Evolutionary conservation across 2,329 filamentous ascomycete genomes (phyloP).

Genomic region (Claviceps pazoutovae): DNA sequence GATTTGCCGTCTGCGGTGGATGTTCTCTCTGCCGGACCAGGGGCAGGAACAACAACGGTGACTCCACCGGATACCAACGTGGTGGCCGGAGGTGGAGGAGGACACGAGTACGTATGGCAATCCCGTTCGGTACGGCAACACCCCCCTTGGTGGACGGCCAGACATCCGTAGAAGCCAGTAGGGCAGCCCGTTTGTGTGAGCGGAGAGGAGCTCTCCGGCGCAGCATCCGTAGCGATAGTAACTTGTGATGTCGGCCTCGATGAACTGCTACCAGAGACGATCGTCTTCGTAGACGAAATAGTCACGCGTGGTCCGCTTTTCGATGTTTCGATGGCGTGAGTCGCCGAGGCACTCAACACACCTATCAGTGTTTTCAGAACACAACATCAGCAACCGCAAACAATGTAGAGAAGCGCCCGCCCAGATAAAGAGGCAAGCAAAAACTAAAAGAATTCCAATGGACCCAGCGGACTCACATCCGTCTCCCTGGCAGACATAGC

Average conservation of each 20-base stretch:
- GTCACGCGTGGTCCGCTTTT: slow-evolving; percentile 14
- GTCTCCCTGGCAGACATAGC: slow-evolving; percentile 53
- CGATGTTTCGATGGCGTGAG: slow-evolving; percentile 9
- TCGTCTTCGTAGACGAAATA: slow-evolving; percentile 26
- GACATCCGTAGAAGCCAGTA: slow-evolving; percentile 83
- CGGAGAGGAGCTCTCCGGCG: slow-evolving; percentile 21
- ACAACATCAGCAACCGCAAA: too few species aligned
- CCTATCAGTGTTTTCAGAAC: slow-evolving; percentile 10
- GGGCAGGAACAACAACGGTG: slow-evolving; percentile 55
- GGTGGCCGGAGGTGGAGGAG: slow-evolving; percentile 36
- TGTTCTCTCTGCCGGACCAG: slow-evolving; percentile 29
- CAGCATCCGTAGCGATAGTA: slow-evolving; percentile 5
- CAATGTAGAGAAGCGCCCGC: not conserved
- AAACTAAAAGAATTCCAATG: not conserved
- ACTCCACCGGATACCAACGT: slow-evolving; percentile 54
- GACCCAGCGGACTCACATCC: slow-evolving; percentile 43
- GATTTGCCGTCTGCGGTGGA: slow-evolving; percentile 25
- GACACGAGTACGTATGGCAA: slow-evolving; percentile 71
- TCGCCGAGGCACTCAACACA: slow-evolving; percentile 20
- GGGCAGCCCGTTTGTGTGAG: slow-evolving; percentile 47
- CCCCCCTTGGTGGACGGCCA: slow-evolving; percentile 65
- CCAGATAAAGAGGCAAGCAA: too few species aligned
- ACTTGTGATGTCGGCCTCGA: slow-evolving; percentile 25
- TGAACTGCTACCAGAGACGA: slow-evolving; percentile 9
- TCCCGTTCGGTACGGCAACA: slow-evolving; percentile 82